Evolutionary conservation across 192 early-diverging fungal species (phyloP).

Genomic region (Lobosporangium transversale): DNA sequence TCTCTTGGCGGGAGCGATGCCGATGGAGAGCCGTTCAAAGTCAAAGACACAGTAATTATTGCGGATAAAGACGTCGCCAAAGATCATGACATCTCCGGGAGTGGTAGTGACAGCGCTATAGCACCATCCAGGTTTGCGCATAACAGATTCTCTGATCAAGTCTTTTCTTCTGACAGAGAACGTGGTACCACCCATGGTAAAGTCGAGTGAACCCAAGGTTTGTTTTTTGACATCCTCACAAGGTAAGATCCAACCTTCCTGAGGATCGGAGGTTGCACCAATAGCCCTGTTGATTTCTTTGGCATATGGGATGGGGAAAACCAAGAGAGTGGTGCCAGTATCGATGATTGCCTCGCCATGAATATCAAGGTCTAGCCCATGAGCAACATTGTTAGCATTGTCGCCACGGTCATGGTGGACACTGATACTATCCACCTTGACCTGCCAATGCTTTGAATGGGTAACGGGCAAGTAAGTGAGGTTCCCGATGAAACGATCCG

Average conservation of each 20-base stretch:
- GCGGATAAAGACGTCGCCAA: constrained; percentile 62
- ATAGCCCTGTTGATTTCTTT: constrained; percentile 55
- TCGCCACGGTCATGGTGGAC: neutral
- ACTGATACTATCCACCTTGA: constrained; percentile 51
- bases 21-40: constrained; percentile 26
- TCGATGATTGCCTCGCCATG: constrained; percentile 61
- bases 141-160: constrained; percentile 41
- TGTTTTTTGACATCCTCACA: constrained; percentile 20
- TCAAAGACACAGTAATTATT: constrained; percentile 64
- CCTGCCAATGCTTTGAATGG: constrained; percentile 65
- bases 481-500: constrained; percentile 57
- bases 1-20: constrained; percentile 35
- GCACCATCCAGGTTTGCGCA: constrained; percentile 24
- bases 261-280: constrained; percentile 43
- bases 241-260: constrained; percentile 40
- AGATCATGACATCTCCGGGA: constrained; percentile 48
- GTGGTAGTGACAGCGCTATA: constrained; percentile 55
- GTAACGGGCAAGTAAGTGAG: constrained; percentile 64
- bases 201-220: constrained; percentile 22
- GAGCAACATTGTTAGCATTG: constrained; percentile 53
- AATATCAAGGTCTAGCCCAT: constrained; percentile 35
- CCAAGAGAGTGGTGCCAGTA: constrained; percentile 72
- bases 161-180: constrained; percentile 47
- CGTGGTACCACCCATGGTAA: constrained; percentile 46
- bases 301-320: constrained; percentile 66